Conservation (phyloP, 768 basidiomycete species). For the Boletus eberwhitei region DNA sequence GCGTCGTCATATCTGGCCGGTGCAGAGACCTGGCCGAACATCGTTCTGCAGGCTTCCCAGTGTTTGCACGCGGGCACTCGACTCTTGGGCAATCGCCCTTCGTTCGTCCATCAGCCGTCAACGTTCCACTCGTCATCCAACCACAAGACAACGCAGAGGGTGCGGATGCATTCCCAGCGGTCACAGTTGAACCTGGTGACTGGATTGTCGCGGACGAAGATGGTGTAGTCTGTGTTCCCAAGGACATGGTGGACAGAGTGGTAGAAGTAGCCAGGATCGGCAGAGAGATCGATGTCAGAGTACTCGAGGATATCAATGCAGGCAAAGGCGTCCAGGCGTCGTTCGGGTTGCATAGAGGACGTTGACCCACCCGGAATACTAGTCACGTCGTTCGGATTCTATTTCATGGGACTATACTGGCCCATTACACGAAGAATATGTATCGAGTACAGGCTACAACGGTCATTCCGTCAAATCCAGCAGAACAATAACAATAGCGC, state of each 20-base stretch:
- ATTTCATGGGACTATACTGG: background rate
- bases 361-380: conserved; percentile 14
- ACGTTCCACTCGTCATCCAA: conserved; percentile 56
- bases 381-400: background rate
- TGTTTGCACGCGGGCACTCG: conserved; percentile 78
- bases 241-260: conserved; percentile 49
- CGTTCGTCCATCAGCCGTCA: conserved; percentile 74
- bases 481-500: conserved; percentile 18
- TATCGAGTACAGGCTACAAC: conserved; percentile 22
- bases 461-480: conserved; percentile 16
- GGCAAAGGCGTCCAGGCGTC: conserved; percentile 74
- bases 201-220: conserved; percentile 85
- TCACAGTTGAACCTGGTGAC: conserved; percentile 69
- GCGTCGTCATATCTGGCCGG: conserved; percentile 80
- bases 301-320: conserved; percentile 69
- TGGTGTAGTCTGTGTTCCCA: conserved; percentile 82
- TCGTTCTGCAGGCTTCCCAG: conserved; percentile 63
- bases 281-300: conserved; percentile 63
- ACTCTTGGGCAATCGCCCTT: conserved; percentile 86
- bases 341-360: conserved; percentile 75
- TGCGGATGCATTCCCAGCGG: conserved; percentile 45
- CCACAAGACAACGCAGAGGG: conserved; percentile 31
- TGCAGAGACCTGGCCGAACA: conserved; percentile 85
- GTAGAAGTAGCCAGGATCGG: conserved; percentile 55
- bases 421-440: conserved; percentile 19